Conservation (phyloP, 208 protist species). For the Leishmania mexicana region DNA sequence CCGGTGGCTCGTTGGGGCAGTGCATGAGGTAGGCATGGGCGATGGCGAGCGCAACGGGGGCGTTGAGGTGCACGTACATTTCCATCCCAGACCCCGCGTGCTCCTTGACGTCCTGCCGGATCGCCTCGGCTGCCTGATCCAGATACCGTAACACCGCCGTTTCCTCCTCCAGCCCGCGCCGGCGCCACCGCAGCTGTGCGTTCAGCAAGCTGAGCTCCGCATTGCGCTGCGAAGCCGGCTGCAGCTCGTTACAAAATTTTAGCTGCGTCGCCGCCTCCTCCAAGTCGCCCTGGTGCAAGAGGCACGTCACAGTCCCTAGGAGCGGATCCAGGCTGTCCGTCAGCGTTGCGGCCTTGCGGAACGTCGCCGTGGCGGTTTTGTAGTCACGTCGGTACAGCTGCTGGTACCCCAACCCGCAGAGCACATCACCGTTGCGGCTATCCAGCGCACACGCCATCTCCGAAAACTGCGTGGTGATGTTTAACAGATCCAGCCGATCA, state of each 20-base stretch:
- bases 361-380: constrained; percentile 66
- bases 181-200: constrained; percentile 81
- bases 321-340: constrained; percentile 83
- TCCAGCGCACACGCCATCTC: constrained; percentile 65
- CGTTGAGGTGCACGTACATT: constrained; percentile 81
- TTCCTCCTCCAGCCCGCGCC: constrained; percentile 65
- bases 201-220: constrained; percentile 84
- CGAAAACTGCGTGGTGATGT: constrained; percentile 67
- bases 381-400: constrained; percentile 77
- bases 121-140: constrained; percentile 80
- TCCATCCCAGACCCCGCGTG: constrained; percentile 42
- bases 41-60: constrained; percentile 56
- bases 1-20: constrained; percentile 86
- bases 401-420: constrained; percentile 82
- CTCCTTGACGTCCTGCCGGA: constrained; percentile 54
- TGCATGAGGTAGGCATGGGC: constrained; percentile 88
- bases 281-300: constrained; percentile 58
- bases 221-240: constrained; percentile 68
- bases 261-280: constrained; percentile 89
- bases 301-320: constrained; percentile 71
- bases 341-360: constrained; percentile 72
- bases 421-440: constrained; percentile 74
- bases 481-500: constrained; percentile 51
- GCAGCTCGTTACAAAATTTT: constrained; percentile 89
- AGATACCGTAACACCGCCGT: constrained; percentile 60